Evolutionary conservation across 441 rosid genomes (phyloP), one percentile per base, ranked within the genome.

Genomic region (Eutrema salsugineum): DNA sequence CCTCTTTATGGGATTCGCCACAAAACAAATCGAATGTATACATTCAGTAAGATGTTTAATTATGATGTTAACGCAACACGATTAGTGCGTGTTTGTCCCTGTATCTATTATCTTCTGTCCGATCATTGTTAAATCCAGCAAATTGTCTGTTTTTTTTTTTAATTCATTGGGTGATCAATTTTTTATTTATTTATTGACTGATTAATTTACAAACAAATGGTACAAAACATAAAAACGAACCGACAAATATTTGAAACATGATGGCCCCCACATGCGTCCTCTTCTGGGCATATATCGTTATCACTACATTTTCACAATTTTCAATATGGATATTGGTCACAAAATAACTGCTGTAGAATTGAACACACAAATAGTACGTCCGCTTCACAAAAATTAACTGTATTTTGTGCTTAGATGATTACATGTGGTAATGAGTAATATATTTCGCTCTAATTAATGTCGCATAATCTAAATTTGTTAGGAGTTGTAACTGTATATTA

Each of bases 251-350:
- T 19, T 28, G 72, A 66, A 53, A 74, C 70, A 68, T 75, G 17
- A 16, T 61, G 75, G 60, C 47, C 69, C 77, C 78, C 64, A 67
- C 73, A 54, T 28, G 62, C 9, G 55, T 38, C 70, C 51, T 53
- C 73, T 22, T 43, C 47, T 60, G 17, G 28, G 28, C n/a, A n/a
- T 12, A 66, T 60, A 66, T 53, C 62, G 68, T 39, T 66, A 50
- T 66, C 67, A 59, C 15, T 49, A 40, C 55, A 73, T 58, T 58
- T 67, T 66, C 67, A 67, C 69, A 61, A 68, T 16, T 44, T 61
- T 68, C 70, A 62, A 75, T 53, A 68, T 68, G 16, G 74, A 75
- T 75, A 53, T 67, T 43, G 62, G 20, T 50, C 49, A 42, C 22
- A 57, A 54, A 60, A 19, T 20, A 10, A 61, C 36, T 51, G n/a